phyloP scores from a whole-genome alignment of 805 yeast genomes.

The Candida methanosorbosa region DNA sequence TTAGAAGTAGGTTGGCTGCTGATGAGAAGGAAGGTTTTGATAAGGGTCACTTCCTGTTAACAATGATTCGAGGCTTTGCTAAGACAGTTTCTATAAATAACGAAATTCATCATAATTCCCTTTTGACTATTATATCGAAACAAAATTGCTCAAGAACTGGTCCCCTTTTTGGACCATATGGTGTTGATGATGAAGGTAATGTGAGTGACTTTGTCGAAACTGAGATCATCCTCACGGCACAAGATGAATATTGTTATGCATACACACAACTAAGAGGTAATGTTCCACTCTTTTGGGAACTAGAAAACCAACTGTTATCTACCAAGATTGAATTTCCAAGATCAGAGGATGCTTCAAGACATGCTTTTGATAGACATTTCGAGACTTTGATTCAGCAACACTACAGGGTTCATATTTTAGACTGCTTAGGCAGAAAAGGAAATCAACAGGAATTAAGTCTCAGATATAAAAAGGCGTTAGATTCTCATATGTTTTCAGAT shows the following conservation, averaged over 20 bases:
- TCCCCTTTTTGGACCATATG: constrained; percentile 46
- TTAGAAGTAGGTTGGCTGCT: constrained; percentile 33
- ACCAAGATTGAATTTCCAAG: constrained; percentile 40
- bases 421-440: constrained; percentile 32
- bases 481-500: constrained; percentile 7
- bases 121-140: constrained; percentile 42
- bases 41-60: constrained; percentile 34
- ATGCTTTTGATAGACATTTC: constrained; percentile 42
- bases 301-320: constrained; percentile 34
- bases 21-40: constrained; percentile 35
- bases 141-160: constrained; percentile 41
- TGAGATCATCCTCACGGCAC: constrained; percentile 37
- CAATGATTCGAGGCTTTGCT: constrained; percentile 44
- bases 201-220: constrained; percentile 45
- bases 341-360: constrained; percentile 45
- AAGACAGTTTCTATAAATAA: constrained; percentile 22
- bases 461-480: constrained; percentile 23
- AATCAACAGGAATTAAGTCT: constrained; percentile 38
- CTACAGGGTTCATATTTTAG: constrained; percentile 42
- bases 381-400: constrained; percentile 37
- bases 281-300: constrained; percentile 48
- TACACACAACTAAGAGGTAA: constrained; percentile 43
- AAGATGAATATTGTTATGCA: constrained; percentile 31
- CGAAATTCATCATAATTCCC: constrained; percentile 24
- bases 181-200: constrained; percentile 48